These are phyloP conservation scores for Anaeramoeba flamelloides DNA, from an alignment of 78 protist species.

Conservation along the genomic window DNA sequence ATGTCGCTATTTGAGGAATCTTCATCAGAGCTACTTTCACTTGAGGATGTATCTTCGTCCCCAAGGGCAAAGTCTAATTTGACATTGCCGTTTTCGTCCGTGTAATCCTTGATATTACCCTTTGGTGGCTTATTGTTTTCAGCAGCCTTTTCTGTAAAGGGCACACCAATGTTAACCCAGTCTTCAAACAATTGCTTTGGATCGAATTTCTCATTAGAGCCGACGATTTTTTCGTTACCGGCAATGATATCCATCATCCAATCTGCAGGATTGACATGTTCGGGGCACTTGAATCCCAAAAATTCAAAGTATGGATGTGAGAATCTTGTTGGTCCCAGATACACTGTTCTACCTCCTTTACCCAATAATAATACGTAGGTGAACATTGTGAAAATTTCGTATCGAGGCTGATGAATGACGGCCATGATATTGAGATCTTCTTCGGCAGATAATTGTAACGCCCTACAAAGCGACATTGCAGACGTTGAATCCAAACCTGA, in stretches of 20 bases:
- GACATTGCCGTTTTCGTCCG: too few species aligned
- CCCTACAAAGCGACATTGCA: constrained; percentile 4
- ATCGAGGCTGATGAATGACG: constrained; percentile 1
- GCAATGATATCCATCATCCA: constrained; percentile 8
- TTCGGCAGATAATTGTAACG: neutral
- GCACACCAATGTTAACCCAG: too few species aligned
- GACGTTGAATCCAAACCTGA: constrained; percentile 26
- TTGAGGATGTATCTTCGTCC: too few species aligned
- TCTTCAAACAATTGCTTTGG: too few species aligned
- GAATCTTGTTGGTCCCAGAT: constrained; percentile 10
- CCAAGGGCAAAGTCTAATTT: too few species aligned
- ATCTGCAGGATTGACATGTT: constrained; percentile 24
- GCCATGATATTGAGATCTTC: constrained; percentile 25
- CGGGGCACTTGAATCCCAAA: constrained; percentile 13
- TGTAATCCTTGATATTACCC: too few species aligned
- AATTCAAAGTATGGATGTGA: constrained; percentile 6
- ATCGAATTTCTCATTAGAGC: too few species aligned
- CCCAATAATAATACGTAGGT: constrained; percentile 6
- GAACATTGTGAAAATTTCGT: constrained; percentile 17
- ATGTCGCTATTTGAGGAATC: too few species aligned
- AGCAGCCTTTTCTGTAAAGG: too few species aligned
- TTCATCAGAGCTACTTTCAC: too few species aligned
- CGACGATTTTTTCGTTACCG: too few species aligned
- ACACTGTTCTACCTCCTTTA: constrained; percentile 12
- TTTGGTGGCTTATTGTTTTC: too few species aligned